Percentiles rank a stretch among this genome's conserved stretches.
phyloP scores from a whole-genome alignment of 2,329 filamentous ascomycete species.

The Ophiobolus disseminans region DNA sequence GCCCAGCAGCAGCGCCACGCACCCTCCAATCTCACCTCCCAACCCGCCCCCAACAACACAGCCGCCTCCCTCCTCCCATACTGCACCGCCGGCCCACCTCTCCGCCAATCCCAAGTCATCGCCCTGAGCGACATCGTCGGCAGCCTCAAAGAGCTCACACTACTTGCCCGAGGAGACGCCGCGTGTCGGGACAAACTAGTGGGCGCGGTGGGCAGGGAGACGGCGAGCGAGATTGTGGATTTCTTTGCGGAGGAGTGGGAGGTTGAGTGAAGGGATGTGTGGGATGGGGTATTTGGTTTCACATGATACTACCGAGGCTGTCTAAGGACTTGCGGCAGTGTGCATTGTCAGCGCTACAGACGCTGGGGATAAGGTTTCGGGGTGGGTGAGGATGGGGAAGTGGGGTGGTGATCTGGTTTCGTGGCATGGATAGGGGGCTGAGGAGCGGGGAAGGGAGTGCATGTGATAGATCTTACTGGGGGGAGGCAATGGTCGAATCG shows the following conservation, averaged over 20 bases:
- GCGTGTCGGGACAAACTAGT: slow-evolving; percentile 21
- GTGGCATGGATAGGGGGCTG: no score
- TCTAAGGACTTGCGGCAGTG: no score
- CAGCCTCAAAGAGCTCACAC: slow-evolving; percentile 40
- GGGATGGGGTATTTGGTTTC: neutral
- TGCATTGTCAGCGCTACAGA: no score
- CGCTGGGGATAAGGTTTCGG: no score
- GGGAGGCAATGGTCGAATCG: no score
- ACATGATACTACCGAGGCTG: neutral
- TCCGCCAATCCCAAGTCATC: slow-evolving; percentile 36
- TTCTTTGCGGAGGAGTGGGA: slow-evolving; percentile 47
- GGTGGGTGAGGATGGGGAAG: no score
- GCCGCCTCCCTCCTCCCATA: slow-evolving; percentile 37
- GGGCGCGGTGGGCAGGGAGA: slow-evolving; percentile 29
- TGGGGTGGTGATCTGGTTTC: no score
- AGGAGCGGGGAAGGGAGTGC: no score
- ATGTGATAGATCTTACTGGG: no score
- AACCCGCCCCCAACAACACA: slow-evolving; percentile 6
- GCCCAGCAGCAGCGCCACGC: neutral
- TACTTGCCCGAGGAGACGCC: slow-evolving; percentile 32
- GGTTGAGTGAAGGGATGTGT: slow-evolving; percentile 11
- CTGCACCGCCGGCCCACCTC: slow-evolving; percentile 32
- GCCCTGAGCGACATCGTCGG: slow-evolving; percentile 42
- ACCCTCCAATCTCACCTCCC: neutral
- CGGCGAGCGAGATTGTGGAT: slow-evolving; percentile 30